A percentile compares a stretch with the other conserved stretches of the same genome.
These are phyloP conservation scores for Botrytis galanthina DNA, from an alignment of 2,329 filamentous ascomycete genomes.

Conservation along the genomic window DNA sequence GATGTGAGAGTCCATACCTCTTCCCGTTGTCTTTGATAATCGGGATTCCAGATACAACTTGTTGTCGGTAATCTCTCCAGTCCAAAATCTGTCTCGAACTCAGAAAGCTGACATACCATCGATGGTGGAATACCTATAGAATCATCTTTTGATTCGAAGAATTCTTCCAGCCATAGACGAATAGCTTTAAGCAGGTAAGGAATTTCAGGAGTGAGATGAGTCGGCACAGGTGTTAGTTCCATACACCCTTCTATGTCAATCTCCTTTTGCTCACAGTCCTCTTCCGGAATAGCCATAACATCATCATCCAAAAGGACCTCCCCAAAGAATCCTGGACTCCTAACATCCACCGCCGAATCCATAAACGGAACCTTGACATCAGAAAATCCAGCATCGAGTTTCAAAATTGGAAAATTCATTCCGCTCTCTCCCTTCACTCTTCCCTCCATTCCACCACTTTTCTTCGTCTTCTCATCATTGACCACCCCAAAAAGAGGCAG, in stretches of 20 bases:
- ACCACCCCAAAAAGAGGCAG: background rate
- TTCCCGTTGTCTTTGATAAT: conserved; percentile 21
- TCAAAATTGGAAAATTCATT: background rate
- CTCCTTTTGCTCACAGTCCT: background rate
- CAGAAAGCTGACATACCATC: background rate
- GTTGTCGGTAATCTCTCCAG: conserved; percentile 18
- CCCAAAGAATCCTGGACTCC: background rate
- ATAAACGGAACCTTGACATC: conserved; percentile 10
- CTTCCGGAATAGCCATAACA: background rate
- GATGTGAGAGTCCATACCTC: conserved; percentile 18
- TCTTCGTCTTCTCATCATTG: background rate
- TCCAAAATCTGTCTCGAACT: background rate
- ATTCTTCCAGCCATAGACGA: conserved; percentile 6
- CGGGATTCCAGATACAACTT: conserved; percentile 24
- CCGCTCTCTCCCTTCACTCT: background rate
- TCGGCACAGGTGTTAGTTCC: background rate
- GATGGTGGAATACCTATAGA: background rate
- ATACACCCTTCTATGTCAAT: background rate
- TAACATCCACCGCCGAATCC: background rate
- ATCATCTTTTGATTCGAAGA: background rate
- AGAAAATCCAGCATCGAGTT: background rate
- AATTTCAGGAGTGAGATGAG: background rate
- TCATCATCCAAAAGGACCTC: conserved; percentile 13
- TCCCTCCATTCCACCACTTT: background rate
- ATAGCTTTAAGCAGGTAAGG: conserved; percentile 7